Conservation (phyloP, 768 basidiomycete genomes). For the Tylopilus rubrobrunneus region DNA sequence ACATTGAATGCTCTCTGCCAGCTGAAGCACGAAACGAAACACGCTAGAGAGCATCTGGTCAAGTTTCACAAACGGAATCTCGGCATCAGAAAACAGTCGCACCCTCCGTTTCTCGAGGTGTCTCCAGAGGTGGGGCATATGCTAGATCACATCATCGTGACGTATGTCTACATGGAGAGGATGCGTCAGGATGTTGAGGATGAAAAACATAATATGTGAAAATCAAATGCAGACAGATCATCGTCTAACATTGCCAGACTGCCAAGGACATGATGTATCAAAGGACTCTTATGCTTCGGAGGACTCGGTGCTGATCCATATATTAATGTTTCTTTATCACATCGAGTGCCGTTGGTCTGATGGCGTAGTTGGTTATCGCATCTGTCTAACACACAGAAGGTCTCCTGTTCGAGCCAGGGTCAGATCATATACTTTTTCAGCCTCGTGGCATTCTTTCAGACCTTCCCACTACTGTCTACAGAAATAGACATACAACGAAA, state of each 20-base stretch:
- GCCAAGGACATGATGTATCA: too few relatives aligned
- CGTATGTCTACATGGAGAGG: conserved; percentile 17
- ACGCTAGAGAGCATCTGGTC: conserved; percentile 4
- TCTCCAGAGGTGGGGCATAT: conserved; percentile 23
- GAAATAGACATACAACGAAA: too few relatives aligned
- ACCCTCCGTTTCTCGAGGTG: conserved; percentile 27
- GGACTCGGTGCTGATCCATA: too few relatives aligned
- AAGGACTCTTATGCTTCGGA: too few relatives aligned
- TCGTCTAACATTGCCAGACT: too few relatives aligned
- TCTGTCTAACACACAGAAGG: conserved; percentile 66
- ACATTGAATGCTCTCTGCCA: background rate
- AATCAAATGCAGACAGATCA: too few relatives aligned
- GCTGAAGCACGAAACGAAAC: conserved; percentile 14
- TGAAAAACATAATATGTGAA: too few relatives aligned
- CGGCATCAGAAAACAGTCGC: conserved; percentile 14
- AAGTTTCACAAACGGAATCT: conserved; percentile 19
- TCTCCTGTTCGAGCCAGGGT: conserved; percentile 23
- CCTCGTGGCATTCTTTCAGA: too few relatives aligned
- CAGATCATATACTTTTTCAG: conserved; percentile 9
- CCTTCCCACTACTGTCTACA: too few relatives aligned
- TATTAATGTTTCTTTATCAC: too few relatives aligned
- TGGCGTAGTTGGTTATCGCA: conserved; percentile 84
- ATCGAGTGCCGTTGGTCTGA: conserved; percentile 28
- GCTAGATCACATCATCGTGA: conserved; percentile 27
- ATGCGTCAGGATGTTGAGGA: too few relatives aligned